Evolutionary conservation across 2,329 filamentous ascomycete species (phyloP).

Genomic region (Neofusicoccum umdonicola): DNA sequence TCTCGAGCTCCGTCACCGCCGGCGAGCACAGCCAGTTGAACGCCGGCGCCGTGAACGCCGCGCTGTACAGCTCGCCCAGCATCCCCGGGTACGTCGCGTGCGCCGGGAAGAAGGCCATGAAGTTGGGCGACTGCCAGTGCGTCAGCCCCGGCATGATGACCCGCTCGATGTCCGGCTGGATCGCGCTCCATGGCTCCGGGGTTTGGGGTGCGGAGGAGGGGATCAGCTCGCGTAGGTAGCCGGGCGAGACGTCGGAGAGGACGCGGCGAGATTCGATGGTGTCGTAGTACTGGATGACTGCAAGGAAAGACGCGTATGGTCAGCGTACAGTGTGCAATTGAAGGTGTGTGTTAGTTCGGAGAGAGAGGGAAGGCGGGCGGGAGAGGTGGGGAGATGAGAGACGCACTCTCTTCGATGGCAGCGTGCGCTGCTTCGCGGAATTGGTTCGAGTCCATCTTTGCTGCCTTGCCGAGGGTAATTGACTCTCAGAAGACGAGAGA

Average conservation of each 20-base stretch:
- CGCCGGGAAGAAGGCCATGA: slow-evolving; percentile 94
- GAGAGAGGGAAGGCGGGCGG: not conserved
- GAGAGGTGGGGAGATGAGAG: slow-evolving; percentile 21
- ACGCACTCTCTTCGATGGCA: slow-evolving; percentile 75
- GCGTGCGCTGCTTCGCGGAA: slow-evolving; percentile 75
- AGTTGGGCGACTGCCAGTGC: slow-evolving; percentile 92
- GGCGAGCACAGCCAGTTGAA: slow-evolving; percentile 98
- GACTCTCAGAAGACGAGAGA: not conserved
- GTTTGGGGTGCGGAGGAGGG: slow-evolving; percentile 63
- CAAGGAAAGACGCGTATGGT: not conserved
- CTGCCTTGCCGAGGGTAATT: not conserved
- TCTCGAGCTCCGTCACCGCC: slow-evolving; percentile 89
- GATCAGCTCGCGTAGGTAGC: slow-evolving; percentile 79
- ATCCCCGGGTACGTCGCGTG: slow-evolving; percentile 79
- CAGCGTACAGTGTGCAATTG: not conserved
- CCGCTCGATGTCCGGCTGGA: slow-evolving; percentile 77
- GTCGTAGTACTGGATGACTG: slow-evolving; percentile 83
- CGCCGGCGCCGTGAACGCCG: slow-evolving; percentile 82
- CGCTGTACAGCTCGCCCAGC: slow-evolving; percentile 87
- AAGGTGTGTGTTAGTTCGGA: not conserved
- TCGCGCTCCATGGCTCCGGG: slow-evolving; percentile 72
- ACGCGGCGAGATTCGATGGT: slow-evolving; percentile 69
- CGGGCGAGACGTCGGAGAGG: slow-evolving; percentile 74
- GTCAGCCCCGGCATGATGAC: slow-evolving; percentile 91
- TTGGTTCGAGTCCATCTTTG: slow-evolving; percentile 70